Evolutionary conservation across 2,329 filamentous ascomycete species (phyloP), one percentile per base, ranked within the genome.

Genomic region (Aspergillus ustus): DNA sequence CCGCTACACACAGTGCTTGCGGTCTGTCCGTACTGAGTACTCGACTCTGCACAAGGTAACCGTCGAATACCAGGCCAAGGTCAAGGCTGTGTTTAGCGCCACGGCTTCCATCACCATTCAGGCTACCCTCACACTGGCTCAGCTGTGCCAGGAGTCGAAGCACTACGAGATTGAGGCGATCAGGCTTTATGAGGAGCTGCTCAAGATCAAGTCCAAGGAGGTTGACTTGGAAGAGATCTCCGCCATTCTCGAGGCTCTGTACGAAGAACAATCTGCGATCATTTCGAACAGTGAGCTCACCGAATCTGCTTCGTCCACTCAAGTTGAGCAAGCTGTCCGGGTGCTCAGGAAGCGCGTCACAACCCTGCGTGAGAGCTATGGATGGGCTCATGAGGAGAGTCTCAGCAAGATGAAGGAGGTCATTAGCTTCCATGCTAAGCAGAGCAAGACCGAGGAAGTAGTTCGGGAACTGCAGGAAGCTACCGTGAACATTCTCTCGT

Each of bases 371-470:
- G 63, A 74, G 53, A 71, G 64, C 8, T 69, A 78, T 40, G 75
- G 75, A 7, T 80, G 76, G 73, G 75, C 75, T 5, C 76, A 79
- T 40, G 74, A 78, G 62, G 74, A 76, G 62, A 74, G 75, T 4
- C 68, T 81, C 5, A 67, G 70, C 4, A 70, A 76, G 59, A 67
- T 80, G 65, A 69, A 73, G 37, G 73, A 79, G 62, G 67, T 80
- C 5, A 69, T 77, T 6, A 66, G 61, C 7, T 72, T 80, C 49
- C 69, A 78, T 57, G 68, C 64, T 55, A 73, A 75, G 61, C 74
- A 74, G 57, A 69, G 70, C 15, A 71, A 78, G 59, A 69, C 61
- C 1, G 69, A 77, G 29, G 59, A 64, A 2, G 71, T 76, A 1
- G 55, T 72, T 17, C 62, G 67, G 11, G 71, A 78, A 64, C 72